Conservation (phyloP, 495 filamentous ascomycete species). For the Penicillium malachiteum region DNA sequence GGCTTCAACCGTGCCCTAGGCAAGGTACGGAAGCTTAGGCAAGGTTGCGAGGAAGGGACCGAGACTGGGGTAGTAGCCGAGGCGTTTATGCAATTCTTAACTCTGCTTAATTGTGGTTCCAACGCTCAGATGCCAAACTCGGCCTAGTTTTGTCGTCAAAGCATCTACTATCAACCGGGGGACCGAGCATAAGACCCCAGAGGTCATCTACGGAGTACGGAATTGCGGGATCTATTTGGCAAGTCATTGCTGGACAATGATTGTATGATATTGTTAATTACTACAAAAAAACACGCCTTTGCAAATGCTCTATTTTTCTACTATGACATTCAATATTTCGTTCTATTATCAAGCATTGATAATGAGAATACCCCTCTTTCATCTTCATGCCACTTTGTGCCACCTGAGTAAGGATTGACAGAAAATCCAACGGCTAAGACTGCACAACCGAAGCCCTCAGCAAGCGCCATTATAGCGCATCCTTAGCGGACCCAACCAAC, state of each 20-base stretch:
- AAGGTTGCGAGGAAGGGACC: conserved; percentile 38
- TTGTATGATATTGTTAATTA: conserved; percentile 2
- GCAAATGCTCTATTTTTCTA: not conserved
- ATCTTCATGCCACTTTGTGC: not conserved
- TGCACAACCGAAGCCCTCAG: conserved; percentile 8
- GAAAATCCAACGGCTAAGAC: not conserved
- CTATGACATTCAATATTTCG: not conserved
- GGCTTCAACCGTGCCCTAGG: conserved; percentile 45
- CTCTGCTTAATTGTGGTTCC: conserved; percentile 32
- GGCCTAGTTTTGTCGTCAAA: not conserved
- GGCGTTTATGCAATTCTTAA: conserved; percentile 42
- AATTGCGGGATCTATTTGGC: not conserved
- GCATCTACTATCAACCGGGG: not conserved
- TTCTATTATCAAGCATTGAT: too few relatives aligned
- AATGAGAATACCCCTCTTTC: too few relatives aligned
- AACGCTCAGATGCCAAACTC: conserved; percentile 3
- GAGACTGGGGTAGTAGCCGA: conserved; percentile 36
- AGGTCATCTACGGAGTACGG: too few relatives aligned
- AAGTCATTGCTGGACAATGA: conserved; percentile 19
- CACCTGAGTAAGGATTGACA: not conserved
- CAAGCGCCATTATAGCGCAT: conserved; percentile 7
- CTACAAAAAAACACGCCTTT: not conserved
- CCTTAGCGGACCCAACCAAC: conserved; percentile 11
- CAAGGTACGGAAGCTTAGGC: conserved; percentile 40
- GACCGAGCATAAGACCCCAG: too few relatives aligned